phyloP scores from a whole-genome alignment of 345 rosid genomes.

The Boechera stricta region DNA sequence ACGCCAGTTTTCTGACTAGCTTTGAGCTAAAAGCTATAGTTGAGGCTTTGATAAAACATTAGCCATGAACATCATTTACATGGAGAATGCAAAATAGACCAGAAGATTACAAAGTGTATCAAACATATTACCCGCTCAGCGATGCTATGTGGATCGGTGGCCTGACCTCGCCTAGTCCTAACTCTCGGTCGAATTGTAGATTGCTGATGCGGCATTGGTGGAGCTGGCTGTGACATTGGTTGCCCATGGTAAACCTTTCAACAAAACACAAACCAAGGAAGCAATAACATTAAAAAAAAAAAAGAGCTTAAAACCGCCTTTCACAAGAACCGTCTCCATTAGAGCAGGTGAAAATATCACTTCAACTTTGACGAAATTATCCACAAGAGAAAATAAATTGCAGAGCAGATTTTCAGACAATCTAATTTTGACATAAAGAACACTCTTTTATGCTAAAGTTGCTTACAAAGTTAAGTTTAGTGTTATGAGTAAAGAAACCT shows the following conservation, averaged over 20 bases:
- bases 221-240: slow-evolving; percentile 71
- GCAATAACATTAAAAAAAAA: not conserved
- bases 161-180: slow-evolving; percentile 98
- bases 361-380: not conserved
- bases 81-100: not conserved
- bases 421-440: slow-evolving; percentile 4
- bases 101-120: not conserved
- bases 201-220: slow-evolving; percentile 89
- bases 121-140: slow-evolving; percentile 76
- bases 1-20: not conserved
- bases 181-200: slow-evolving; percentile 89
- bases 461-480: slow-evolving; percentile 10
- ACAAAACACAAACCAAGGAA: slow-evolving; percentile 9
- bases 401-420: not conserved
- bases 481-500: not conserved
- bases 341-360: not conserved
- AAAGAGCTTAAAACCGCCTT: not conserved
- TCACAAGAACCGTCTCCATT: not conserved
- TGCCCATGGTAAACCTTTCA: slow-evolving; percentile 92
- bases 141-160: slow-evolving; percentile 99
- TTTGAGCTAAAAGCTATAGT: slow-evolving; percentile 3
- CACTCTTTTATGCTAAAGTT: slow-evolving; percentile 5
- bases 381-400: not conserved
- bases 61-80: slow-evolving; percentile 12
- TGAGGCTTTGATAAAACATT: not conserved